These are phyloP conservation scores for Cladosporium sp. DNA, from an alignment of 2,329 filamentous ascomycete genomes.

Conservation along the genomic window DNA sequence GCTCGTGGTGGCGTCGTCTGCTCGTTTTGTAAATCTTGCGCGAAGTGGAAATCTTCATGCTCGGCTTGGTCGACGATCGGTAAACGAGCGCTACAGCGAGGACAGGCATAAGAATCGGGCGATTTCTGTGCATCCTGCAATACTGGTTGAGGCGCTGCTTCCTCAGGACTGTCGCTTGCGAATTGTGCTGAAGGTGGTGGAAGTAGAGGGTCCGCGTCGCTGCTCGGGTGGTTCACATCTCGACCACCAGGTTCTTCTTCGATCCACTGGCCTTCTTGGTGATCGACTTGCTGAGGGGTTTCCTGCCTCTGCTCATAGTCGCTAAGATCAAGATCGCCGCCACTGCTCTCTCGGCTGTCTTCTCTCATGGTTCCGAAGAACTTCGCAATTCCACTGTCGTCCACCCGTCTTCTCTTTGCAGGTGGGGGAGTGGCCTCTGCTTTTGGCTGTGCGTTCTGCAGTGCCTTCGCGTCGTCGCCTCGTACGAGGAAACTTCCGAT, in stretches of 20 bases:
- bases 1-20: constrained; percentile 45
- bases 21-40: constrained; percentile 76
- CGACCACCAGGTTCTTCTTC: background rate
- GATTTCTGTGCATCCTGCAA: background rate
- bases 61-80: constrained; percentile 64
- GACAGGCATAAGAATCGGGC: constrained; percentile 55
- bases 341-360: constrained; percentile 26
- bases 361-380: constrained; percentile 38
- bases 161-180: background rate
- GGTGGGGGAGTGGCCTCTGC: constrained; percentile 27
- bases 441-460: constrained; percentile 37
- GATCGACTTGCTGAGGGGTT: background rate
- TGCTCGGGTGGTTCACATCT: constrained; percentile 1
- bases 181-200: constrained; percentile 29
- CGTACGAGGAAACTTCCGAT: constrained; percentile 84
- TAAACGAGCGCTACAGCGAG: constrained; percentile 65
- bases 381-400: constrained; percentile 38
- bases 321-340: constrained; percentile 15
- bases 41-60: constrained; percentile 94
- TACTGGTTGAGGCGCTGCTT: background rate
- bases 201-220: constrained; percentile 21
- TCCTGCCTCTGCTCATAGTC: background rate
- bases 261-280: background rate
- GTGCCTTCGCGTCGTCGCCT: constrained; percentile 58
- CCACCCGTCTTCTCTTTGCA: constrained; percentile 41